phyloP scores from a whole-genome alignment of 2,329 filamentous ascomycete species.

The Talaromyces albobiverticillius region DNA sequence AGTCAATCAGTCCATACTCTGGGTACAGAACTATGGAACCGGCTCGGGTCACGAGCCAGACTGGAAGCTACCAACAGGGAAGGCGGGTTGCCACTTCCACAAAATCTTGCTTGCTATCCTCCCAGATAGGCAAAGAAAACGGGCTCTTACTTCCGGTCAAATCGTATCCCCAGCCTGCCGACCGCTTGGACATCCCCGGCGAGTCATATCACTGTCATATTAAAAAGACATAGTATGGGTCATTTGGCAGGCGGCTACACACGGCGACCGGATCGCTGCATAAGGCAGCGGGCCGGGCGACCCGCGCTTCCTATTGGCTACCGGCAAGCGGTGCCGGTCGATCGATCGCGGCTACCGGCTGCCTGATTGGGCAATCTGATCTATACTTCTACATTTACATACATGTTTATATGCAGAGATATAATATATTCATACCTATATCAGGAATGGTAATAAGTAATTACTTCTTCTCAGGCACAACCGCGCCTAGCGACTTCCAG shows the following conservation, averaged over 20 bases:
- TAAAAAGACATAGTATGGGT: too few species aligned
- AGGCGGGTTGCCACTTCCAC: conserved; percentile 7
- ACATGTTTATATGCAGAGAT: too few species aligned
- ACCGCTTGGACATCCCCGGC: too few species aligned
- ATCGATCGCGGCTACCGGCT: neutral
- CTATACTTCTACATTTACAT: too few species aligned
- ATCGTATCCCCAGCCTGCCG: too few species aligned
- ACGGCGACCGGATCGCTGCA: too few species aligned
- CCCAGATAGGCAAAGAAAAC: too few species aligned
- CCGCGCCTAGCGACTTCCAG: conserved; percentile 30
- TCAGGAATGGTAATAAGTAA: too few species aligned
- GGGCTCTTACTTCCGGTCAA: neutral
- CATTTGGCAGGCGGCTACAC: too few species aligned
- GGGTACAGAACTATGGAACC: too few species aligned
- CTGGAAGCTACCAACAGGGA: conserved; percentile 2
- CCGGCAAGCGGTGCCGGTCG: conserved; percentile 12
- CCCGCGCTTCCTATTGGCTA: conserved; percentile 11
- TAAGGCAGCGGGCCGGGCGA: conserved; percentile 6
- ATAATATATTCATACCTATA: too few species aligned
- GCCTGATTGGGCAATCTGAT: neutral
- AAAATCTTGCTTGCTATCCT: neutral
- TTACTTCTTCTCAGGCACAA: conserved; percentile 17
- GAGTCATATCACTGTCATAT: neutral
- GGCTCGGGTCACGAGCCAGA: conserved; percentile 6
- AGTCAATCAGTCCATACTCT: too few species aligned